Conservation (phyloP, 345 rosid genomes). For the Euclidium syriacum region DNA sequence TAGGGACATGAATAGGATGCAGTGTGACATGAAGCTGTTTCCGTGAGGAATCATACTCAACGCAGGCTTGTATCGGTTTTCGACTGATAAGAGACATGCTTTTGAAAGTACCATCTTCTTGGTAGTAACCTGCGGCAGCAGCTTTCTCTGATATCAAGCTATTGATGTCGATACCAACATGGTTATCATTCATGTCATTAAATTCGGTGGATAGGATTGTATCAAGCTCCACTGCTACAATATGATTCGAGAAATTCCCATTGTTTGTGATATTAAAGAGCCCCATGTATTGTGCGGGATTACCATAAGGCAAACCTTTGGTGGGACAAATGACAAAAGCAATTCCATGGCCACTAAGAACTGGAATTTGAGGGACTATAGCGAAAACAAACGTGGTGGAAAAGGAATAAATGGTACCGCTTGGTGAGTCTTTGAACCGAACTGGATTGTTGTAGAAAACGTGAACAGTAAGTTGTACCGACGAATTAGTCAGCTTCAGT, state of each 20-base stretch:
- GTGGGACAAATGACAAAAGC: slow-evolving; percentile 52
- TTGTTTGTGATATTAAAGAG: slow-evolving; percentile 38
- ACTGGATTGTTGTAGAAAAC: slow-evolving; percentile 61
- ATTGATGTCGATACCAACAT: slow-evolving; percentile 45
- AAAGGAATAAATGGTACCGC: slow-evolving; percentile 47
- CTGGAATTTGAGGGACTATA: slow-evolving; percentile 34
- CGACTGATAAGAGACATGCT: slow-evolving; percentile 36
- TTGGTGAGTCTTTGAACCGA: slow-evolving; percentile 39
- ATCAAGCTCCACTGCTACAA: slow-evolving; percentile 81
- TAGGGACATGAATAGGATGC: slow-evolving; percentile 38
- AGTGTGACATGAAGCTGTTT: slow-evolving; percentile 48
- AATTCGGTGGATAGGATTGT: slow-evolving; percentile 42
- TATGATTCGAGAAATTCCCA: slow-evolving; percentile 46
- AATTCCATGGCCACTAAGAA: slow-evolving; percentile 57
- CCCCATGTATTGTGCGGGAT: slow-evolving; percentile 45
- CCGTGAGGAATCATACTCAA: slow-evolving; percentile 58
- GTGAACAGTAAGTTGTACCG: slow-evolving; percentile 38
- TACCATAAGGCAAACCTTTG: slow-evolving; percentile 31
- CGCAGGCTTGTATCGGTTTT: slow-evolving; percentile 58
- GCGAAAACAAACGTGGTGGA: slow-evolving; percentile 76
- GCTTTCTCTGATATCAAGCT: slow-evolving; percentile 44
- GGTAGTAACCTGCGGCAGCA: slow-evolving; percentile 40
- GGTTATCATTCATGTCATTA: slow-evolving; percentile 38
- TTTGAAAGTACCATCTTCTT: slow-evolving; percentile 28
- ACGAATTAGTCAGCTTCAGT: slow-evolving; percentile 40